Base-by-base conservation (phyloP, 495 filamentous ascomycete species). In the Aspergillus hancockii region DNA sequence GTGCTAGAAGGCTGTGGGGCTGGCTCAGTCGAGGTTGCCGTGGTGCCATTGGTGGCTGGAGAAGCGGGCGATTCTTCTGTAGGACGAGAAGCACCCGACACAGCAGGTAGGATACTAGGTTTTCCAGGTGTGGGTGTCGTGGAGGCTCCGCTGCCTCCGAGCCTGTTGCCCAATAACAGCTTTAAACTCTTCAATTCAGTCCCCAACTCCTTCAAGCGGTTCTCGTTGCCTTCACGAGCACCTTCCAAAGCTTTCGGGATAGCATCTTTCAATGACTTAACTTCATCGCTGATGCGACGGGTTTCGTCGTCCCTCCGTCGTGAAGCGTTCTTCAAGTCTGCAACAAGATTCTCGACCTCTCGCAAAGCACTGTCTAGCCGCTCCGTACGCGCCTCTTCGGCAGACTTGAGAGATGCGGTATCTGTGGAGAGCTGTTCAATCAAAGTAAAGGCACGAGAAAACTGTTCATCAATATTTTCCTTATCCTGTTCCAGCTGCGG, bases 401-500 rank as follows among this genome's bases (percentile, higher is more conserved):
- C 85, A 6, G 82, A 81, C 71, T 97, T 97, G 30, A 99, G 81
- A 8, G 85, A 82, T 50, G 90, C 85, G 0, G 95, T 98, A 72
- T 99, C 95, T 59, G 90, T 89, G 8, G 87, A 82, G 1, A 99
- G 83, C 66, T 97, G 94, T 53, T 98, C 94, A 28, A 99, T 88
- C 40, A 97, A 80, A 19, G 88, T 80, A 73, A 98, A 98, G 10
- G 93, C 92, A 64, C 90, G 89, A 25, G 91, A 86, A 72, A 99
- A 98, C 41, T 92, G 86, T 57, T 88, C 92, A 71, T 98, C 93
- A 41, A 99, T 93, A 47, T 85, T 81, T 45, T 90, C 81, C 77
- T 97, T 99, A 74, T 99, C 94, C 67, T 90, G 86, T 67, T 96
- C 91, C 30, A 99, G 79, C 60, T 96, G 91, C 32, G 92, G 91